Base-by-base conservation (phyloP, 768 basidiomycete genomes). In the Porphyrellus cyaneotinctus region DNA sequence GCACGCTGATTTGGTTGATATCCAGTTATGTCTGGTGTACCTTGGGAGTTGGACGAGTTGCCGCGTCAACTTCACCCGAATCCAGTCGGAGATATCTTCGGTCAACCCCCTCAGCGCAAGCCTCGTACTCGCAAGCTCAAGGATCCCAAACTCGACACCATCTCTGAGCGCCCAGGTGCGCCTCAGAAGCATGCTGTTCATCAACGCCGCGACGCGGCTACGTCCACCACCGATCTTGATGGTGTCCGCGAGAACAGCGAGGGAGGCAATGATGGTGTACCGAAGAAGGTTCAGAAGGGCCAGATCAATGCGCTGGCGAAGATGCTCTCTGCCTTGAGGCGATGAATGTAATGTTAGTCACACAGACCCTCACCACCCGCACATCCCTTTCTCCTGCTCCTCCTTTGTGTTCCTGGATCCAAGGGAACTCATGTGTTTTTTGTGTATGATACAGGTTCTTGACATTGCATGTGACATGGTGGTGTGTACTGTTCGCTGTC, bases 221-320 rank as follows among this genome's bases (percentile, higher is more conserved):
- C 85, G 47, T 89, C 87, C 62, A 87, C 85, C 47, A 85, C 84
- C 33, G 88, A 90, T 64, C 79, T 89, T 14, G 71, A 72, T 43
- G 75, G 75, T 45, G 51, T 54, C 43, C 56, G 64, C 10, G 64
- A 66, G 43, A 44, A 42, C 18, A 47, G 41, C 49, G 65, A 66
- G 54, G 31, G 52, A 35, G 54, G 51, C 41, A 50, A 48, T 39
- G 77, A 79, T 31, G 75, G 77, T 44, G 72, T 72, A 44, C 80
- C 82, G 47, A 74, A 89, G 78, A 91, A 88, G 74, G 86, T 89
- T 64, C 85, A 91, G 75, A 92, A 86, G 71, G 88, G 87, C 43
- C 92, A 94, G 76, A 93, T 93, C 73, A 85, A 85, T 63, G 81
- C 89, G 37, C 76, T 95, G 62, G 91, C 91, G 52, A 94, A 94